Percentiles rank a stretch among this genome's conserved stretches.
Evolutionary conservation across 352 stramenopile species (phyloP).

Genomic region (Phytophthora meadii): DNA sequence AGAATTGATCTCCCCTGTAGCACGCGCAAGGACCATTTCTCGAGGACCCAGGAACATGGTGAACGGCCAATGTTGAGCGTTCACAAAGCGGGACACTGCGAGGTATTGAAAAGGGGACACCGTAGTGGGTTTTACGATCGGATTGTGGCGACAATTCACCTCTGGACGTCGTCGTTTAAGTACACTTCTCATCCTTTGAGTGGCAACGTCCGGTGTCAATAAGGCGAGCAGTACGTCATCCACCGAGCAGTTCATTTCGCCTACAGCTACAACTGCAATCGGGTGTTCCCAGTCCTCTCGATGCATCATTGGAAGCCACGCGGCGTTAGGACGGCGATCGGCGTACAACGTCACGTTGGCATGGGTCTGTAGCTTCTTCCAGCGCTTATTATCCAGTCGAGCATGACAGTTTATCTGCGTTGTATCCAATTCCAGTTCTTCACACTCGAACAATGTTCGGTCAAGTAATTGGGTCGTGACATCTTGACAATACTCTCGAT

Average conservation of each 20-base stretch:
- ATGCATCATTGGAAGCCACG: slow-evolving; percentile 26
- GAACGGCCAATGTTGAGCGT: slow-evolving; percentile 23
- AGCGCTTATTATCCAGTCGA: slow-evolving; percentile 16
- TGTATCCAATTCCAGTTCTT: slow-evolving; percentile 20
- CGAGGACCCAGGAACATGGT: slow-evolving; percentile 24
- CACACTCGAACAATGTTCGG: slow-evolving; percentile 22
- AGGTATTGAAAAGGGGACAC: slow-evolving; percentile 14
- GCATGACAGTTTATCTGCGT: slow-evolving; percentile 2
- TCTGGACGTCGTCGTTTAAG: slow-evolving; percentile 20
- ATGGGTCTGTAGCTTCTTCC: slow-evolving; percentile 33
- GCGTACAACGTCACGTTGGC: slow-evolving; percentile 28
- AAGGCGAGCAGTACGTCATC: slow-evolving; percentile 25
- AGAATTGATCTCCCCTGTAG: slow-evolving; percentile 17
- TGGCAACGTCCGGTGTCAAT: slow-evolving; percentile 17
- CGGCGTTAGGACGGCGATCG: slow-evolving; percentile 22
- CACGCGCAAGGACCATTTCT: slow-evolving; percentile 22
- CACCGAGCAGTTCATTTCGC: slow-evolving; percentile 23
- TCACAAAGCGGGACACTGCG: slow-evolving; percentile 25
- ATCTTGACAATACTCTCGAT: slow-evolving; percentile 22
- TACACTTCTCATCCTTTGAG: slow-evolving; percentile 21
- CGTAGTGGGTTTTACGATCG: slow-evolving; percentile 15
- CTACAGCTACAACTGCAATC: slow-evolving; percentile 21
- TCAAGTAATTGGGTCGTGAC: slow-evolving; percentile 29
- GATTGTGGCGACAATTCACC: slow-evolving; percentile 8
- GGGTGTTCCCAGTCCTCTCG: slow-evolving; percentile 25